phyloP scores from a whole-genome alignment of 257 asterid genomes.

The Eucommia ulmoides region DNA sequence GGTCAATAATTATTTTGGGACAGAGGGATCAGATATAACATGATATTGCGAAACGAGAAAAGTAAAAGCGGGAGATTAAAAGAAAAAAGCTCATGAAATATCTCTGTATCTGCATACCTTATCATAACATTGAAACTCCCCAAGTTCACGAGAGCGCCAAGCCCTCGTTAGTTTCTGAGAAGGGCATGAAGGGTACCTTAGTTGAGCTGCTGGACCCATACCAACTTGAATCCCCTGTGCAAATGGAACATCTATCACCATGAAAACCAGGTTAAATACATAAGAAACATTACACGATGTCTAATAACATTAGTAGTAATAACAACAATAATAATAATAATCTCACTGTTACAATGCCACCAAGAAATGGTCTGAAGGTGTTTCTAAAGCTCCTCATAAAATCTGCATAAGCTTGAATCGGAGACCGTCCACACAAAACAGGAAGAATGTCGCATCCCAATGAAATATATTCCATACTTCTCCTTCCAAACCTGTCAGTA shows the following conservation, averaged over 20 bases:
- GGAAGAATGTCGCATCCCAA: constrained; percentile 74
- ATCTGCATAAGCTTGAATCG: constrained; percentile 69
- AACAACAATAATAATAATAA: constrained; percentile 6
- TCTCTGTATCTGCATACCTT: constrained; percentile 51
- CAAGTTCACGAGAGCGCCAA: constrained; percentile 46
- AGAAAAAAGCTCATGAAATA: no score
- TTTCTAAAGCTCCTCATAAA: constrained; percentile 68
- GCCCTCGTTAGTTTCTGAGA: constrained; percentile 27
- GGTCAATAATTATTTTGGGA: no score
- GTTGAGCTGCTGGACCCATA: constrained; percentile 71
- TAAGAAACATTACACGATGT: constrained; percentile 1
- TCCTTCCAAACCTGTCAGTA: constrained; percentile 60
- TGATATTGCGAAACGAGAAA: neutral
- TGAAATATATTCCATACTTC: constrained; percentile 55
- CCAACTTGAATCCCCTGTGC: constrained; percentile 77
- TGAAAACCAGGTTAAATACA: constrained; percentile 9
- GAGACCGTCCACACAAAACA: constrained; percentile 59
- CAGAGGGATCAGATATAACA: no score
- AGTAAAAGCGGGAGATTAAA: neutral
- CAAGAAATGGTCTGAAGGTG: constrained; percentile 52
- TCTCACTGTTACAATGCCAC: constrained; percentile 55
- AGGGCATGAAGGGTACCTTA: constrained; percentile 64
- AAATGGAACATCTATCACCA: constrained; percentile 8
- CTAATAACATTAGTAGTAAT: constrained; percentile 3
- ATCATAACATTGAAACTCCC: constrained; percentile 75